Evolutionary conservation across 768 basidiomycete genomes (phyloP).

Genomic region (Daedalea quercina): DNA sequence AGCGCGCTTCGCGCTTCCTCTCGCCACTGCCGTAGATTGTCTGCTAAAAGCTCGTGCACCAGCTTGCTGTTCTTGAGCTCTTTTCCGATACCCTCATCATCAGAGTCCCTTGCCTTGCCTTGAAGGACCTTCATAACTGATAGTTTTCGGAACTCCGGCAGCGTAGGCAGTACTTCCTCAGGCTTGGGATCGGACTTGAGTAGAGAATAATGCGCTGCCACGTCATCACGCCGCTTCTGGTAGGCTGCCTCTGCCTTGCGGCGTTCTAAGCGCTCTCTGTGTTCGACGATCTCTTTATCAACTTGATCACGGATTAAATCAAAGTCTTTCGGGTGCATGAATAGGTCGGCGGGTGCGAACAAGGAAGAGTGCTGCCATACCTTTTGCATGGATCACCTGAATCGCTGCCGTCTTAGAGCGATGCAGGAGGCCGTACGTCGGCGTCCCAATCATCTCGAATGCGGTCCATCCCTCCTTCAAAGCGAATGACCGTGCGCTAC

Average conservation of each 20-base stretch:
- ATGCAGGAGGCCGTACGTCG: constrained; percentile 33
- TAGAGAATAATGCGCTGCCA: constrained; percentile 38
- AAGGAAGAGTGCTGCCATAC: constrained; percentile 22
- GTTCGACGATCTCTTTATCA: constrained; percentile 23
- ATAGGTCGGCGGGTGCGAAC: neutral
- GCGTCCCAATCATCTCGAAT: constrained; percentile 33
- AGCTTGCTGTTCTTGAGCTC: constrained; percentile 25
- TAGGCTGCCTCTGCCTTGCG: constrained; percentile 23
- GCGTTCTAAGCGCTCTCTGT: constrained; percentile 21
- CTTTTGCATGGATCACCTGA: constrained; percentile 30
- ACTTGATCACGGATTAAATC: constrained; percentile 13
- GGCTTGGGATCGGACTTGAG: constrained; percentile 27
- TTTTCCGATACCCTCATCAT: neutral
- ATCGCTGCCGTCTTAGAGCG: constrained; percentile 30
- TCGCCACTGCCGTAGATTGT: constrained; percentile 45
- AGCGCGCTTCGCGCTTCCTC: constrained; percentile 37
- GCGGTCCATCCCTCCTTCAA: constrained; percentile 35
- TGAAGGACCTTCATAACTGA: constrained; percentile 36
- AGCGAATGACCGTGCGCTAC: constrained; percentile 32
- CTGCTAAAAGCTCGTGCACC: constrained; percentile 30
- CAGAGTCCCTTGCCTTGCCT: constrained; percentile 5
- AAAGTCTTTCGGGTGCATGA: constrained; percentile 23
- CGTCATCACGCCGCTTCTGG: constrained; percentile 23
- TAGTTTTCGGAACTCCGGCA: constrained; percentile 41
- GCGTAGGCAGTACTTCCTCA: constrained; percentile 33